Conservation (phyloP, 257 asterid genomes). For the Ilex asprella region DNA sequence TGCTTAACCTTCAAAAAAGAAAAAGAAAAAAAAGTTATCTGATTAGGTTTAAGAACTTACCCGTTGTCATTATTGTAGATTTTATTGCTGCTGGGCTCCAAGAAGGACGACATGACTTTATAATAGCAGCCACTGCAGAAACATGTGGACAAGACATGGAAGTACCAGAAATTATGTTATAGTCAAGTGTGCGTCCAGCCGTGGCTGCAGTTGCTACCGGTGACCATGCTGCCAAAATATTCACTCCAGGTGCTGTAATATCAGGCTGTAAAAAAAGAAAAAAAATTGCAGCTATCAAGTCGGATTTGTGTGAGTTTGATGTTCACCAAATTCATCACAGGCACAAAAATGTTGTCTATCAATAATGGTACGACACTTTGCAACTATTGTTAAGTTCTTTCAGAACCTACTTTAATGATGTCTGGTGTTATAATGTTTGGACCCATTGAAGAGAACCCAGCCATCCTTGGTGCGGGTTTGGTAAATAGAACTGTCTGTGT, state of each 20-base stretch:
- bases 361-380: too few relatives aligned
- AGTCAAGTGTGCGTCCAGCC: conserved; percentile 37
- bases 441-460: conserved; percentile 46
- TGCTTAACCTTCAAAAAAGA: too few relatives aligned
- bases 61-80: conserved; percentile 64
- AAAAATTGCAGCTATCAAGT: neutral
- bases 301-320: too few relatives aligned
- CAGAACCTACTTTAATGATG: conserved; percentile 35
- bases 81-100: conserved; percentile 67
- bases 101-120: conserved; percentile 44
- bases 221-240: too few relatives aligned
- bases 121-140: conserved; percentile 50
- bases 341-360: neutral
- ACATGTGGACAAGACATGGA: conserved; percentile 68
- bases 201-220: conserved; percentile 30
- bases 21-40: neutral
- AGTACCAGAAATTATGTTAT: conserved; percentile 52
- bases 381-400: too few relatives aligned
- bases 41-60: conserved; percentile 13
- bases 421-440: conserved; percentile 56
- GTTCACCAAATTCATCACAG: too few relatives aligned
- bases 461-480: conserved; percentile 47
- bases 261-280: conserved; percentile 43
- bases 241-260: conserved; percentile 53
- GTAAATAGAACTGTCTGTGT: conserved; percentile 29